Percentiles rank a stretch among this genome's conserved stretches.
Evolutionary conservation across 139 green algal species (phyloP).

Genomic region (Auxenochlorella pyrenoidosa): DNA sequence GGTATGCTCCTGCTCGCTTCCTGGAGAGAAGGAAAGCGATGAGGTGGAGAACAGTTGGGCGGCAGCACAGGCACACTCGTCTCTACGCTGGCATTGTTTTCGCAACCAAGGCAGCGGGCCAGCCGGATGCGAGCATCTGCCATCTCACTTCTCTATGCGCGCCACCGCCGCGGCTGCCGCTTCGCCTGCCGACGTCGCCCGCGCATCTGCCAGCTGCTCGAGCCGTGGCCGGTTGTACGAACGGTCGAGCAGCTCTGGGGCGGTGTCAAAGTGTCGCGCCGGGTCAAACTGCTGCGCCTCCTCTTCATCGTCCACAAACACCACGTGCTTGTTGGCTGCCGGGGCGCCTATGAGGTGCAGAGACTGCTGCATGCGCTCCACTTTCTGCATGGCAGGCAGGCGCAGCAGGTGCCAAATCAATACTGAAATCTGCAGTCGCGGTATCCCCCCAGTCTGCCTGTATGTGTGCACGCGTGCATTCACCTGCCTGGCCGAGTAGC

Average conservation of each 20-base stretch:
- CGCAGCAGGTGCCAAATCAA: neutral
- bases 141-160: slow-evolving; percentile 22
- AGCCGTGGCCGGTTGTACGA: slow-evolving; percentile 82
- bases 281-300: slow-evolving; percentile 70
- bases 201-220: slow-evolving; percentile 37
- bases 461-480: too few relatives aligned
- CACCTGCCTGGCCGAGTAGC: too few relatives aligned
- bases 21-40: slow-evolving; percentile 38
- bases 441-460: too few relatives aligned
- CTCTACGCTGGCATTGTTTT: neutral
- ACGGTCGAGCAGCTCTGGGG: slow-evolving; percentile 75
- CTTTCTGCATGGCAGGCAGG: slow-evolving; percentile 69
- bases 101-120: too few relatives aligned
- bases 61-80: neutral
- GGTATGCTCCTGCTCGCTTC: slow-evolving; percentile 74
- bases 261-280: slow-evolving; percentile 83
- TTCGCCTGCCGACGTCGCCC: slow-evolving; percentile 17
- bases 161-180: neutral
- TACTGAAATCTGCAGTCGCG: too few relatives aligned
- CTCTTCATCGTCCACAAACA: slow-evolving; percentile 81
- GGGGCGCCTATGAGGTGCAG: slow-evolving; percentile 89
- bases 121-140: too few relatives aligned
- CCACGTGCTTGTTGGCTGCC: slow-evolving; percentile 57
- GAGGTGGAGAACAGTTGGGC: neutral
- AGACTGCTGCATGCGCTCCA: slow-evolving; percentile 72